phyloP scores from a whole-genome alignment of 2,329 filamentous ascomycete species.

The Delphinella strobiligena region DNA sequence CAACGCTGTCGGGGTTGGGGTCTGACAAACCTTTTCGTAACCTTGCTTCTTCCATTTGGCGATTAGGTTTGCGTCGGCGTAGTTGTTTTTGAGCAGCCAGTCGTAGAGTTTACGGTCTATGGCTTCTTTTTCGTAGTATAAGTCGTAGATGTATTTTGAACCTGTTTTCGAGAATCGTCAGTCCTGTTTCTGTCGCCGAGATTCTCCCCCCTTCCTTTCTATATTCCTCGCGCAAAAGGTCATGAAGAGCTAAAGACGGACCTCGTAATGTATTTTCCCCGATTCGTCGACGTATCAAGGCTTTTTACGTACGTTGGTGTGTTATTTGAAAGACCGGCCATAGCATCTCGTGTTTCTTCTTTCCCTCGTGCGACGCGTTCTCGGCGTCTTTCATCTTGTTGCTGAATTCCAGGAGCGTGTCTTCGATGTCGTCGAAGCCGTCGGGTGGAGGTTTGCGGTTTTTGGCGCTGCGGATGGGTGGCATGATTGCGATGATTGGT shows the following conservation, averaged over 20 bases:
- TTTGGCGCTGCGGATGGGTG: slow-evolving; percentile 60
- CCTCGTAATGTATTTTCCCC: too few species aligned
- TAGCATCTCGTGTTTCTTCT: slow-evolving; percentile 81
- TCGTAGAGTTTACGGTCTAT: slow-evolving; percentile 89
- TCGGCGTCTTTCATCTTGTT: slow-evolving; percentile 96
- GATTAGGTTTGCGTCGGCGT: slow-evolving; percentile 89
- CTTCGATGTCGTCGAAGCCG: slow-evolving; percentile 79
- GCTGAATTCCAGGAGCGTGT: slow-evolving; percentile 70
- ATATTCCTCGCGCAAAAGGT: slow-evolving; percentile 2
- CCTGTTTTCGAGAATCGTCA: slow-evolving; percentile 26
- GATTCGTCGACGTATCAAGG: not conserved
- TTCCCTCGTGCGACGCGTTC: slow-evolving; percentile 65
- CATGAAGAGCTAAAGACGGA: slow-evolving; percentile 10
- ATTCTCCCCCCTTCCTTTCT: not conserved
- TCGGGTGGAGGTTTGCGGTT: slow-evolving; percentile 75
- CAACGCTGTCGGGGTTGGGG: too few species aligned
- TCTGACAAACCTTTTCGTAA: slow-evolving; percentile 89
- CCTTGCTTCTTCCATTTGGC: slow-evolving; percentile 99
- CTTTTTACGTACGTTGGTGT: slow-evolving; percentile 59
- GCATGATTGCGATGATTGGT: slow-evolving; percentile 41
- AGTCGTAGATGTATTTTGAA: slow-evolving; percentile 84
- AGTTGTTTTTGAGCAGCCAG: slow-evolving; percentile 91
- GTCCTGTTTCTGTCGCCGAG: slow-evolving; percentile 7
- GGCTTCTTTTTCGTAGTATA: slow-evolving; percentile 96
- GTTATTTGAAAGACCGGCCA: slow-evolving; percentile 98